phyloP scores from a whole-genome alignment of 768 basidiomycete species.

The Mycena indigotica region DNA sequence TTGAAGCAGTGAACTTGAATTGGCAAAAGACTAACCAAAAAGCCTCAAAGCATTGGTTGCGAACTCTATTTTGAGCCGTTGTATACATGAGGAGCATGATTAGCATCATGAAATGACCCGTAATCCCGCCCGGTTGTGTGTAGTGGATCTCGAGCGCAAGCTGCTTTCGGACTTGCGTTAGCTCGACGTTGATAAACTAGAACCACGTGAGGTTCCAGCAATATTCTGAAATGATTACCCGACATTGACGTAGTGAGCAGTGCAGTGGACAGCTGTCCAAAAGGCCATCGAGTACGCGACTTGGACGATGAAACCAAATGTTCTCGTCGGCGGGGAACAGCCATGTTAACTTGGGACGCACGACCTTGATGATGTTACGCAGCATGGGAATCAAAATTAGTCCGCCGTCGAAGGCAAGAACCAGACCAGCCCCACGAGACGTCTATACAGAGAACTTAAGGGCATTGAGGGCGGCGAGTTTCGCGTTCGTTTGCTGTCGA shows the following conservation, averaged over 20 bases:
- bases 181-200: slow-evolving; percentile 91
- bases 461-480: slow-evolving; percentile 73
- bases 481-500: slow-evolving; percentile 57
- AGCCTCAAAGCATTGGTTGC: slow-evolving; percentile 87
- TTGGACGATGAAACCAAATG: slow-evolving; percentile 91
- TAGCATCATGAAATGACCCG: slow-evolving; percentile 93
- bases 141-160: slow-evolving; percentile 85
- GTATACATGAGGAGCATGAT: slow-evolving; percentile 93
- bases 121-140: slow-evolving; percentile 83
- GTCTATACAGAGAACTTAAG: slow-evolving; percentile 86
- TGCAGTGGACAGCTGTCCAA: slow-evolving; percentile 90
- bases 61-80: slow-evolving; percentile 86
- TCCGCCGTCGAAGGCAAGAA: slow-evolving; percentile 83
- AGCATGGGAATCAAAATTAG: slow-evolving; percentile 87
- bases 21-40: no score
- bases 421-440: slow-evolving; percentile 90
- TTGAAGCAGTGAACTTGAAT: no score
- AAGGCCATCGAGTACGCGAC: slow-evolving; percentile 94
- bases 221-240: no score
- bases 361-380: slow-evolving; percentile 80
- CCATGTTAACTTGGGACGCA: slow-evolving; percentile 79
- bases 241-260: slow-evolving; percentile 91
- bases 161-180: slow-evolving; percentile 78
- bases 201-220: slow-evolving; percentile 93
- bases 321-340: slow-evolving; percentile 92